A percentile compares a stretch with the other conserved stretches of the same genome.
Conservation (phyloP, 306 rosid genomes). For the Trichosanthes cucumerina region DNA sequence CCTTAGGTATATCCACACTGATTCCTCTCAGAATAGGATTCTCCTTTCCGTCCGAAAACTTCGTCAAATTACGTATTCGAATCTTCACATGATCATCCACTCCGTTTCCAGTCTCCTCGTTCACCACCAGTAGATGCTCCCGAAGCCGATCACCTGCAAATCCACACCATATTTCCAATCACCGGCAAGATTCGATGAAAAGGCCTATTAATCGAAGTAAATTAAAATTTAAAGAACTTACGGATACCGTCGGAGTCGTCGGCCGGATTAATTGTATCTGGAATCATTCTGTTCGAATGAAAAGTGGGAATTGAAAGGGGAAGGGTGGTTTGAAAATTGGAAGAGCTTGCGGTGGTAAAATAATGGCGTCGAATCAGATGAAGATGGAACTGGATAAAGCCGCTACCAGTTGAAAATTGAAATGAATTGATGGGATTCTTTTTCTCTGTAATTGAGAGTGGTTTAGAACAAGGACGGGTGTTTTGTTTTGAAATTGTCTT, state of each 20-base stretch:
- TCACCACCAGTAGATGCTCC: slow-evolving; percentile 44
- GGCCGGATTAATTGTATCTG: background rate
- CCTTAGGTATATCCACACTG: slow-evolving; percentile 48
- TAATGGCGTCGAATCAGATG: background rate
- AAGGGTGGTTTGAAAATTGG: background rate
- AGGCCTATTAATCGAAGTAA: background rate
- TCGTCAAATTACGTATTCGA: slow-evolving; percentile 40
- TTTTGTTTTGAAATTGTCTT: background rate
- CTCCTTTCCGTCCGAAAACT: slow-evolving; percentile 35
- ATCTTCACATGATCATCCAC: slow-evolving; percentile 23
- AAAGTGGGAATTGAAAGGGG: background rate
- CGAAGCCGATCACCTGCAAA: slow-evolving; percentile 2
- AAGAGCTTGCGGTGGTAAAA: background rate
- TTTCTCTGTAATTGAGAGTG: background rate
- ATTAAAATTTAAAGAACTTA: background rate
- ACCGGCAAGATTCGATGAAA: background rate
- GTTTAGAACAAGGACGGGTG: background rate
- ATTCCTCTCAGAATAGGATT: slow-evolving; percentile 45
- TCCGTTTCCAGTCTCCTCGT: background rate
- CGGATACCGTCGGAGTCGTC: background rate
- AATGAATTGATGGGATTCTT: background rate
- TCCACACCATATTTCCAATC: background rate
- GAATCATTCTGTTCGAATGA: background rate
- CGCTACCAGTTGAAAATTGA: background rate
- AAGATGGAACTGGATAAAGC: background rate